Base-by-base conservation (phyloP, 148 eudicot genomes). In the Dysphania ambrosioides region DNA sequence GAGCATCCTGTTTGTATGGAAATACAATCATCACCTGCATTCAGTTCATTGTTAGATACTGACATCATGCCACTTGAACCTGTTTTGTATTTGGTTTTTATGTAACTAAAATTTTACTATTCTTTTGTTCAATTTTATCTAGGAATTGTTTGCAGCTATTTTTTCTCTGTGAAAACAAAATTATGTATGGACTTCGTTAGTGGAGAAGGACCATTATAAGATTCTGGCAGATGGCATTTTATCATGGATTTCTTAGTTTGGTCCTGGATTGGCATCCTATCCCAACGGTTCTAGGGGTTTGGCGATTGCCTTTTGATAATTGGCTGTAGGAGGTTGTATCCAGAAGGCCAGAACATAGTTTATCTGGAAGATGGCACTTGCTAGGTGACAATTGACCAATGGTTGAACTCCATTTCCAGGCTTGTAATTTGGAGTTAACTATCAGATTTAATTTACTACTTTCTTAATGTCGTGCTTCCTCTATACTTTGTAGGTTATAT, bases 11-110 rank as follows among this genome's bases (percentile, higher is more conserved):
- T 89, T 85, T 88, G 93, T 80, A 95, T 90, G 35, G 98, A 95
- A 76, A 95, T 72, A 76, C 98, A 95, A 72, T 95, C 98, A 83
- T 95, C 98, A 74, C 98, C 98, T 95, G 89, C 82, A 82, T 42
- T 68, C 3, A 80, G 62, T 35, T 47, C 77, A 9, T 44, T 49
- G 66, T 66, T 31, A 80, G 77, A 59, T 58, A 72, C 36, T 55
- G 72, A n/a, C 47, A 66, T 32, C 6, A 7, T 67, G 18, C 38
- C 70, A 70, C 34, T 31, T 71, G 41, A 71, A 32, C 44, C 57
- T 49, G 65, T 73, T 57, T 32, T 53, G 24, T 51, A 53, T 53
- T 49, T 40, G 61, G 63, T 56, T 32, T 71, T 26, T n/a, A 30
- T 27, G 35, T n/a, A 64, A 34, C 62, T 34, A 24, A 4, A 42